Evolutionary conservation across 2,329 filamentous ascomycete species (phyloP).

Genomic region (Cyanodermella asteris): DNA sequence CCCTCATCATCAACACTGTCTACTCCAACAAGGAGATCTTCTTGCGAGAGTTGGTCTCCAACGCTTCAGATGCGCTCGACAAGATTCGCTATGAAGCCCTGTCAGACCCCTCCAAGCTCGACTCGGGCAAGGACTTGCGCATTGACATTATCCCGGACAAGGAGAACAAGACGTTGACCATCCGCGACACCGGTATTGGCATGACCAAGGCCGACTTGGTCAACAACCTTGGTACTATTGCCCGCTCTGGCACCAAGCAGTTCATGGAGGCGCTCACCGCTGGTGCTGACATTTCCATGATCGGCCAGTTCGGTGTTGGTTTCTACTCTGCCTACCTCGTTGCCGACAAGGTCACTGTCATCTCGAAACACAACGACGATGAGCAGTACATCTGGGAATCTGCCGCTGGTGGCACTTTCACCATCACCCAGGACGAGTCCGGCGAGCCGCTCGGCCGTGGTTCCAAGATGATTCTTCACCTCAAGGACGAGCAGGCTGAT

Average conservation of each 20-base stretch:
- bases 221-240: constrained; percentile 99
- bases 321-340: constrained; percentile 99
- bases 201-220: constrained; percentile 99
- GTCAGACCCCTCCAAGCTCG: constrained; percentile 91
- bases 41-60: constrained; percentile 94
- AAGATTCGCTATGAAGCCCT: constrained; percentile 99
- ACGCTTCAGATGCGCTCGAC: constrained; percentile 96
- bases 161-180: constrained; percentile 91
- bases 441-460: constrained; percentile 80
- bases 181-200: constrained; percentile 95
- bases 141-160: constrained; percentile 98
- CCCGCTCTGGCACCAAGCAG: constrained; percentile 97
- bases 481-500: constrained; percentile 98
- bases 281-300: constrained; percentile 99
- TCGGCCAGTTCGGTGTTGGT: constrained; percentile 99
- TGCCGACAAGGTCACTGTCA: constrained; percentile 80
- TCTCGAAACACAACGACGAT: constrained; percentile 99
- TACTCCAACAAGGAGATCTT: constrained; percentile 99
- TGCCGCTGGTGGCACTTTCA: constrained; percentile 91
- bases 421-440: constrained; percentile 71
- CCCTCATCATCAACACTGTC: constrained; percentile 99
- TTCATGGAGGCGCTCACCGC: constrained; percentile 99
- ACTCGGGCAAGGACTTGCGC: constrained; percentile 90
- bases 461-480: constrained; percentile 93
- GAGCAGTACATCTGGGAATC: constrained; percentile 99